Evolutionary conservation across 345 rosid species (phyloP).

Genomic region (Aethionema arabicum): DNA sequence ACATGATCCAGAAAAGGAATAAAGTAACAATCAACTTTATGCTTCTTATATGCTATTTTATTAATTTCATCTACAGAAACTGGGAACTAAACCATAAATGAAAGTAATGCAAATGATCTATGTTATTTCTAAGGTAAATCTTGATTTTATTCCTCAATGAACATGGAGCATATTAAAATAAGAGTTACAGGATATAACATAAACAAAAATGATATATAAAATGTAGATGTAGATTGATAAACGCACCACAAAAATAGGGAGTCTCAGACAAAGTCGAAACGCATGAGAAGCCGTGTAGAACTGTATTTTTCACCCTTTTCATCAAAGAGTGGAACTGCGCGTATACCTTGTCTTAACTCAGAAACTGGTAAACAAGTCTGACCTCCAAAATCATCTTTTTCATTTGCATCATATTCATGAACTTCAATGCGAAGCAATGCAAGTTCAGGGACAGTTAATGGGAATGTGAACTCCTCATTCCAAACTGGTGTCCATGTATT

Average conservation of each 20-base stretch:
- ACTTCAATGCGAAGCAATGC: slow-evolving; percentile 84
- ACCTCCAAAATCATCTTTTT: slow-evolving; percentile 81
- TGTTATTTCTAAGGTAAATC: slow-evolving; percentile 12
- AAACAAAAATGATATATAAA: neutral
- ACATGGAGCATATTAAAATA: slow-evolving; percentile 11
- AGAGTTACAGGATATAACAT: neutral
- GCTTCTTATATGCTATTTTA: slow-evolving; percentile 6
- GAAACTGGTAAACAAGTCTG: slow-evolving; percentile 82
- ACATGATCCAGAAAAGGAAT: slow-evolving; percentile 22
- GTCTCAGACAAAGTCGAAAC: slow-evolving; percentile 50
- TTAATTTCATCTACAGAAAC: slow-evolving; percentile 11
- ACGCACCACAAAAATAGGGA: slow-evolving; percentile 17
- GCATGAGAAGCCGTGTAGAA: slow-evolving; percentile 72
- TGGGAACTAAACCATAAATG: neutral
- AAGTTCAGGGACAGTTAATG: slow-evolving; percentile 71
- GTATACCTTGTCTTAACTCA: slow-evolving; percentile 64
- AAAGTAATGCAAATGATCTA: slow-evolving; percentile 5
- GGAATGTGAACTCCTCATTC: slow-evolving; percentile 80
- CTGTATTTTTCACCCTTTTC: slow-evolving; percentile 53
- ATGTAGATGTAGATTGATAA: slow-evolving; percentile 28
- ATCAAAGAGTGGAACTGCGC: slow-evolving; percentile 65
- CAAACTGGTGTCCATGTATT: slow-evolving; percentile 80
- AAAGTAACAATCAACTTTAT: slow-evolving; percentile 10
- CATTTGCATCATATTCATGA: slow-evolving; percentile 62
- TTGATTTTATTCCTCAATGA: slow-evolving; percentile 11